A percentile compares a stretch with the other conserved stretches of the same genome.
phyloP scores from a whole-genome alignment of 495 filamentous ascomycete species.

The Tuber indicum region DNA sequence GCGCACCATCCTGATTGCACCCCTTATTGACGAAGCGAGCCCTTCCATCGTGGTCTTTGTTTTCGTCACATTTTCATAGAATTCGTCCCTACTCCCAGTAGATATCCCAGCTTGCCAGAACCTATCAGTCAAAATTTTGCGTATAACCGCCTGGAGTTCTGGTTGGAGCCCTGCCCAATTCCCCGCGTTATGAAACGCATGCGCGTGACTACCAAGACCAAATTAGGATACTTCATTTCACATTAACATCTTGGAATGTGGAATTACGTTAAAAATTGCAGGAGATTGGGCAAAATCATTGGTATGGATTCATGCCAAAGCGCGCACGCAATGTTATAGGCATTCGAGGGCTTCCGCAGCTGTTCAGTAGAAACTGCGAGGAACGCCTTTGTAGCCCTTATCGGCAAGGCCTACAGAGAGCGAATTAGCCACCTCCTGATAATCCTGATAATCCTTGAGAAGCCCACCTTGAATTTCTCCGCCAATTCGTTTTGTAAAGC shows the following conservation, averaged over 20 bases:
- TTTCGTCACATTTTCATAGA: constrained; percentile 81
- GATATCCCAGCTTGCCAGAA: constrained; percentile 99
- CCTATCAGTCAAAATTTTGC: constrained; percentile 81
- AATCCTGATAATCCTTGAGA: constrained; percentile 43
- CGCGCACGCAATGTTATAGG: constrained; percentile 62
- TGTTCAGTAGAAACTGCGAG: constrained; percentile 85
- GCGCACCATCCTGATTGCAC: constrained; percentile 76
- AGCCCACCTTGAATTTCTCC: constrained; percentile 54
- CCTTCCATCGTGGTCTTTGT: constrained; percentile 88
- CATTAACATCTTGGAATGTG: background rate
- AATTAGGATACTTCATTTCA: constrained; percentile 12
- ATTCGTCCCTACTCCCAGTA: constrained; percentile 86
- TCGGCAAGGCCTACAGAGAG: constrained; percentile 57
- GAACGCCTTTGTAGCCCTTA: constrained; percentile 82
- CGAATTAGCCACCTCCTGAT: background rate
- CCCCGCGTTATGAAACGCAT: constrained; percentile 82
- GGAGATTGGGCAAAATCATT: constrained; percentile 72
- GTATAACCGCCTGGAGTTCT: constrained; percentile 71
- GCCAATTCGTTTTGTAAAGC: constrained; percentile 68
- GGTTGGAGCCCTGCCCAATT: constrained; percentile 75
- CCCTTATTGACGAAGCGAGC: constrained; percentile 84
- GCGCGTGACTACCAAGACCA: constrained; percentile 60
- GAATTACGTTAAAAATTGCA: constrained; percentile 71
- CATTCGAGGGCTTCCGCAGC: constrained; percentile 59
- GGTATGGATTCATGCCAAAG: constrained; percentile 82